Base-by-base conservation (phyloP, 768 basidiomycete genomes). In the Pisolithus marmoratus region DNA sequence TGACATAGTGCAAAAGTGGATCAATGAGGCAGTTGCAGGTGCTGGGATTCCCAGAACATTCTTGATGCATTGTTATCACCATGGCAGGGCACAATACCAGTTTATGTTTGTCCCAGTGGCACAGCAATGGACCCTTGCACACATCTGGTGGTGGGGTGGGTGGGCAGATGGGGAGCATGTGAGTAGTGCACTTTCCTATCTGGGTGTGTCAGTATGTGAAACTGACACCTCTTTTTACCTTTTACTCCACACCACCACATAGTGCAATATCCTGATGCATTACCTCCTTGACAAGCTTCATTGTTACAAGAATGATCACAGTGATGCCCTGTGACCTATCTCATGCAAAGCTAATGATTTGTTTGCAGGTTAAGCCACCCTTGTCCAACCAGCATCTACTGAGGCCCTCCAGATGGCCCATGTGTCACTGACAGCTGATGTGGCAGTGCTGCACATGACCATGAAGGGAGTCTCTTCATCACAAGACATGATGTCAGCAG, bases 91-190 rank as follows among this genome's bases (percentile, higher is more conserved):
- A 31, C 66, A 65, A 36, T 64, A 65, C 46, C 56, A 54, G 8
- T 66, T 65, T 46, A 58, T 65, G 60, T 67, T 57, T 52, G 71
- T 71, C 4, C 73, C 68, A 0, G 12, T 68, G 4, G 63, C 66
- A 0, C 48, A 69, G 40, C 55, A 63, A 4, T 77, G 75, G 74
- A 61, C 69, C 0, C 53, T 76, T 15, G 56, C 48, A 8, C 57
- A 42, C 1, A 62, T 74, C 4, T 60, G 59, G 6, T 75, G 73
- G 74, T 76, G 74, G 74, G 74, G 72, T 0, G 71, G 72, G 11
- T 74, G 73, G 74, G 71, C 71, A 14, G 57, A 58, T 23, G 62
- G 65, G 0, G 72, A 75, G 52, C 63, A 70, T 46, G 72, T 73
- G 42, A 36, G 67, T 60, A 14, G 15, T 12, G 0, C 20, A 7